These are phyloP conservation scores for Colletotrichum gigasporum DNA, from an alignment of 2,329 filamentous ascomycete genomes.

Conservation along the genomic window DNA sequence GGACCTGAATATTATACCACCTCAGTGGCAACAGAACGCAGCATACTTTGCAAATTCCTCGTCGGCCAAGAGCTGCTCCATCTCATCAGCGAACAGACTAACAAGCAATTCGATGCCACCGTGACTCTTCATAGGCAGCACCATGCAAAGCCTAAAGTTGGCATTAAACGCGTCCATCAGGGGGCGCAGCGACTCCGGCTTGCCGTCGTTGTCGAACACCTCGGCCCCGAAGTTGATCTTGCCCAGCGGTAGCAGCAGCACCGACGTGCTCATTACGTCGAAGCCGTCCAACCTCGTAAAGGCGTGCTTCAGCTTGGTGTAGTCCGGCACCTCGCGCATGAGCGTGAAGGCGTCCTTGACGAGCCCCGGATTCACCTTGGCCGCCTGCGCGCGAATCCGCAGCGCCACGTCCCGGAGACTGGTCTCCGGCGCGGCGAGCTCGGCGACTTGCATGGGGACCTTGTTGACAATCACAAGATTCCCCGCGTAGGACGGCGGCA, in stretches of 20 bases:
- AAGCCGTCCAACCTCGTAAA: constrained; percentile 39
- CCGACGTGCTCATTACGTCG: constrained; percentile 41
- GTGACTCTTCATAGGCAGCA: constrained; percentile 40
- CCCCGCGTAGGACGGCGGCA: constrained; percentile 42
- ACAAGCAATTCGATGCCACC: constrained; percentile 41
- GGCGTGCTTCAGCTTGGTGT: constrained; percentile 36
- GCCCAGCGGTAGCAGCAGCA: constrained; percentile 40
- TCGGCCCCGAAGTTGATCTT: constrained; percentile 40
- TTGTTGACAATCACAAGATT: constrained; percentile 40
- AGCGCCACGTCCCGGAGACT: constrained; percentile 37
- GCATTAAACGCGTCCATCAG: constrained; percentile 38
- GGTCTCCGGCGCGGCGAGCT: constrained; percentile 39
- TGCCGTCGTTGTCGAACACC: constrained; percentile 38
- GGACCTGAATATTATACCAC: too few relatives aligned
- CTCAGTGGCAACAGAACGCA: neutral
- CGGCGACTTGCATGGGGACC: constrained; percentile 35
- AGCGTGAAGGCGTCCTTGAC: constrained; percentile 42
- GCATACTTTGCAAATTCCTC: constrained; percentile 39
- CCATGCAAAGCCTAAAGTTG: constrained; percentile 37
- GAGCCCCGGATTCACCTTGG: constrained; percentile 37
- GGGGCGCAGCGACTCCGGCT: constrained; percentile 39
- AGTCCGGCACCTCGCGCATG: constrained; percentile 38
- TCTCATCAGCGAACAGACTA: constrained; percentile 40
- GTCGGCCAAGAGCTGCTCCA: constrained; percentile 38
- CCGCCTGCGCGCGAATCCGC: constrained; percentile 37